Evolutionary conservation across 108 stramenopile genomes (phyloP).

Genomic region (Cyclotella baltica): DNA sequence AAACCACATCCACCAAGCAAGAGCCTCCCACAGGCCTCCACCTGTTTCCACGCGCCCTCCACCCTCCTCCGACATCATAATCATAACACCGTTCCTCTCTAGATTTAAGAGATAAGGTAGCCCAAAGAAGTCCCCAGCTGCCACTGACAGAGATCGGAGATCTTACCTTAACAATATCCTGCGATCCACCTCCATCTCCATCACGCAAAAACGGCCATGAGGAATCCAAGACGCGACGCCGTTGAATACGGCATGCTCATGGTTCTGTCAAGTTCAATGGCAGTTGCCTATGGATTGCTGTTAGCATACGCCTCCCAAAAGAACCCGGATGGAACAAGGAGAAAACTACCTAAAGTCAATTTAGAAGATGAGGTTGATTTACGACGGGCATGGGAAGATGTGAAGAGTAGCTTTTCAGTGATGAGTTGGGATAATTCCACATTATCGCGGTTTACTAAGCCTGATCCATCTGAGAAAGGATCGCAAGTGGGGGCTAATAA

Average conservation of each 20-base stretch:
- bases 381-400: conserved; percentile 38
- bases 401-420: conserved; percentile 8
- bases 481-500: background rate
- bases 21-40: too few species aligned
- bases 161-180: background rate
- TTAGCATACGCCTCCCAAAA: conserved; percentile 37
- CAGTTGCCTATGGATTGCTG: conserved; percentile 32
- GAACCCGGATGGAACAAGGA: conserved; percentile 39
- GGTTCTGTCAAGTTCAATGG: conserved; percentile 44
- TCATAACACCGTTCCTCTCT: too few species aligned
- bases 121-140: too few species aligned
- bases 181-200: background rate
- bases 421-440: conserved; percentile 23
- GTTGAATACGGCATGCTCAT: conserved; percentile 54
- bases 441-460: conserved; percentile 15
- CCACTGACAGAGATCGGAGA: background rate
- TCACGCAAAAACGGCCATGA: conserved; percentile 20
- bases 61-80: too few species aligned
- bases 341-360: conserved; percentile 43
- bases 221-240: conserved; percentile 53
- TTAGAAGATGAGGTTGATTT: conserved; percentile 49
- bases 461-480: background rate
- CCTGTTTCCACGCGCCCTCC: too few species aligned
- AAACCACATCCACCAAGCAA: too few species aligned
- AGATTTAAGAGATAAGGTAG: too few species aligned